These are phyloP conservation scores for Pleurotus eryngii DNA, from an alignment of 768 basidiomycete species.

Conservation along the genomic window DNA sequence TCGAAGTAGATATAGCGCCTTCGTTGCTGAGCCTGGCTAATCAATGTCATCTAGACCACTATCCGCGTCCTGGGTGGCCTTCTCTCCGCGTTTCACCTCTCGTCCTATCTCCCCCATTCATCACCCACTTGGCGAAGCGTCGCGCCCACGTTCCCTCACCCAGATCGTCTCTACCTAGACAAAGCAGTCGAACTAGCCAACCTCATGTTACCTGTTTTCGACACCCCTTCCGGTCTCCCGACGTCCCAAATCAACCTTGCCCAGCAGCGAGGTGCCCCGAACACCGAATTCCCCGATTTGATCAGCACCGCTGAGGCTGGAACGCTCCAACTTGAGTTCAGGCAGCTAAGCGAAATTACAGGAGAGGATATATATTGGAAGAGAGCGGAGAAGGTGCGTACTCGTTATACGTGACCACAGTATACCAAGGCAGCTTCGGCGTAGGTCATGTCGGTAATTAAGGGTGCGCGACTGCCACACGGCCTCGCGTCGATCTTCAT, in stretches of 20 bases:
- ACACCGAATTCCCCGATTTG: constrained; percentile 54
- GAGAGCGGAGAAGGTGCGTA: constrained; percentile 65
- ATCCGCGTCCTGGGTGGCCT: constrained; percentile 92
- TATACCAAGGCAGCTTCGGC: not conserved
- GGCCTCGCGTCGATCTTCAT: constrained; percentile 86
- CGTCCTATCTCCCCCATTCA: constrained; percentile 24
- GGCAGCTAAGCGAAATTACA: constrained; percentile 79
- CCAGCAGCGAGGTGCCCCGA: constrained; percentile 52
- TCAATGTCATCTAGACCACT: constrained; percentile 58
- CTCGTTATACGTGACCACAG: no score
- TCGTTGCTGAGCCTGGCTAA: not conserved
- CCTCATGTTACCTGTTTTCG: constrained; percentile 80
- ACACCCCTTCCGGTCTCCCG: constrained; percentile 80
- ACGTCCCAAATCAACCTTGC: constrained; percentile 77
- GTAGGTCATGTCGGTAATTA: constrained; percentile 68
- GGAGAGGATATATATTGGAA: constrained; percentile 80
- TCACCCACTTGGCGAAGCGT: not conserved
- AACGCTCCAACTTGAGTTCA: constrained; percentile 87
- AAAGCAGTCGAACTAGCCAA: constrained; percentile 82
- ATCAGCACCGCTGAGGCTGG: constrained; percentile 85
- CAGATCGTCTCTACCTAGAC: constrained; percentile 61
- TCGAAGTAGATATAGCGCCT: constrained; percentile 60
- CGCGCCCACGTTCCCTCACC: constrained; percentile 9
- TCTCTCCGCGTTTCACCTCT: constrained; percentile 80
- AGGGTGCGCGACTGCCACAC: constrained; percentile 54